Conservation (phyloP, 352 stramenopile genomes). For the Phytopythium montanum region DNA sequence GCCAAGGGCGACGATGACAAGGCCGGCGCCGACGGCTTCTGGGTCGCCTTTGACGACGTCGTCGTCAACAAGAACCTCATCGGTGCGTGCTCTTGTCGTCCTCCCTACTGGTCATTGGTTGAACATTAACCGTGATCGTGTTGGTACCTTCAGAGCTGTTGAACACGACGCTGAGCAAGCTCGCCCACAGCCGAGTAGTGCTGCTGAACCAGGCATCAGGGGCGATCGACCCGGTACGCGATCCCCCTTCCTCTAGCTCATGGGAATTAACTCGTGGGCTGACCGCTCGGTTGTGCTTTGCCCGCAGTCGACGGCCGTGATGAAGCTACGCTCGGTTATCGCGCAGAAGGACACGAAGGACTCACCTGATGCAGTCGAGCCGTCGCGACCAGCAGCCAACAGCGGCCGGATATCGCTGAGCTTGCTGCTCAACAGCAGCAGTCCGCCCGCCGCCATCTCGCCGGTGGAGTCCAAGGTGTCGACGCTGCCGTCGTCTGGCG, state of each 20-base stretch:
- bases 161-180: constrained; percentile 64
- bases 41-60: constrained; percentile 57
- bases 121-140: not conserved
- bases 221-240: constrained; percentile 36
- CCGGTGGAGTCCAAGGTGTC: constrained; percentile 8
- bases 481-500: constrained; percentile 14
- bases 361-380: not conserved
- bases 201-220: constrained; percentile 45
- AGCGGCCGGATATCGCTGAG: constrained; percentile 24
- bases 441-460: constrained; percentile 2
- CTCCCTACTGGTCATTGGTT: not conserved
- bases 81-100: constrained; percentile 22
- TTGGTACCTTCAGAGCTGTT: constrained; percentile 41
- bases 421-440: constrained; percentile 37
- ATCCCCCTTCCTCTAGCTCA: not conserved
- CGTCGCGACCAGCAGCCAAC: not conserved
- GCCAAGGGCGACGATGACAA: constrained; percentile 17
- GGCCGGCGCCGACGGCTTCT: constrained; percentile 46
- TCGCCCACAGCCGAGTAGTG: constrained; percentile 50
- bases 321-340: constrained; percentile 18
- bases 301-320: constrained; percentile 11
- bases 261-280: not conserved
- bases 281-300: not conserved
- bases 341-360: not conserved
- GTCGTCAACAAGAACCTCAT: constrained; percentile 74